Base-by-base conservation (phyloP, 1,139 yeast species). In the Eremothecium cymbalariae region DNA sequence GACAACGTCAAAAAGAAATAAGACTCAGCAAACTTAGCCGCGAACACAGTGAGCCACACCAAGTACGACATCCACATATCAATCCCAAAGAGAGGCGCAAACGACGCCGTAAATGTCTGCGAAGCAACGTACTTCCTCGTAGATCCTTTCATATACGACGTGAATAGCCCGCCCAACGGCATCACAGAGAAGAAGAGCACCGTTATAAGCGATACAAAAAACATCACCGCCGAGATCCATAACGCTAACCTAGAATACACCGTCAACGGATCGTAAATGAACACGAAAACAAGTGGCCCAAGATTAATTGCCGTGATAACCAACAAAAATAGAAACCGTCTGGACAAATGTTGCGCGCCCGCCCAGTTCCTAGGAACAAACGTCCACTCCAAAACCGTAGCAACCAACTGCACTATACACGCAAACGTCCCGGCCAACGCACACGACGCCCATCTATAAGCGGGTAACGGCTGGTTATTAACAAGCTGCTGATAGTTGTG, bases 331-430 rank as follows among this genome's bases (percentile, higher is more conserved):
- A 78, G 55, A 53, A 90, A 68, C 60, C 98, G 82, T 63, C 95
- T 82, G 32, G 86, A 67, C 59, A 90, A 74, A 60, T 85, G 96
- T 66, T 90, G 97, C 62, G 97, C 97, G 63, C 98, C 98, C 21
- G 97, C 94, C 98, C 98, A 90, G 54, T 81, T 77, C 66, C 97
- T 79, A 45, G 98, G 98, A 44, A 90, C 98, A 57, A 85, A 90
- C 60, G 78, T 70, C 96, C 95, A 93, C 65, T 90, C 98, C 53
- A 83, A 76, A 33, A 86, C 41, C 15, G 98, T 90, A 33, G 98
- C 98, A 42, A 75, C 49, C 45, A 93, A 72, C 65, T 90, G 95
- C 55, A 90, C 74, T 37, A 73, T 55, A 43, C 77, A 65, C 36
- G 96, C 97, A 51, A 90, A 70, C 37, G 81, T 64, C 70, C 99